A percentile compares a stretch with the other conserved stretches of the same genome.
Evolutionary conservation across 768 basidiomycete genomes (phyloP).

Genomic region (Kwoniella europaea): DNA sequence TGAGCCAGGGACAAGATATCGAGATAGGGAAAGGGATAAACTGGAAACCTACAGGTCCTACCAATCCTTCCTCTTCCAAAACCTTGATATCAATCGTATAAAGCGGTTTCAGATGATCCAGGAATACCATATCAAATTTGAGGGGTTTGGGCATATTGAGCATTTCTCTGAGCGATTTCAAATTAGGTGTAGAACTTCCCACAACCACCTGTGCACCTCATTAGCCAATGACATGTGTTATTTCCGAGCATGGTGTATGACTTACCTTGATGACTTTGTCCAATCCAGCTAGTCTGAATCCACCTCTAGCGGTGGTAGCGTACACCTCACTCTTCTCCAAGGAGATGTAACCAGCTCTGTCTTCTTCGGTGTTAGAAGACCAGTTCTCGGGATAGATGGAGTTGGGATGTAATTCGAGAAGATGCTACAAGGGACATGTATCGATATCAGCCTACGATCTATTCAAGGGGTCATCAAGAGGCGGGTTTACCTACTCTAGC

Average conservation of each 20-base stretch:
- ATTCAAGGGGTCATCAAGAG: background rate
- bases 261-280: slow-evolving; percentile 51
- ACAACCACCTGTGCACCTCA: slow-evolving; percentile 39
- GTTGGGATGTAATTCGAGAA: slow-evolving; percentile 39
- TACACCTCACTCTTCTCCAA: slow-evolving; percentile 54
- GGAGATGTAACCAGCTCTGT: slow-evolving; percentile 54
- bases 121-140: slow-evolving; percentile 56
- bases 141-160: slow-evolving; percentile 46
- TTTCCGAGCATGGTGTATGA: background rate
- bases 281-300: slow-evolving; percentile 49
- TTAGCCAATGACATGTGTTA: background rate
- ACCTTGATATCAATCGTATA: slow-evolving; percentile 56
- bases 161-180: slow-evolving; percentile 43
- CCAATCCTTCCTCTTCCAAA: slow-evolving; percentile 53
- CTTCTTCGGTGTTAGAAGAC: slow-evolving; percentile 29
- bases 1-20: background rate
- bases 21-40: background rate
- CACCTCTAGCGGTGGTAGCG: slow-evolving; percentile 47
- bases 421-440: slow-evolving; percentile 29
- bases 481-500: slow-evolving; percentile 37
- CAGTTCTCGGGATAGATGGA: slow-evolving; percentile 47
- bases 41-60: slow-evolving; percentile 46
- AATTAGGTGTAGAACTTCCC: slow-evolving; percentile 45
- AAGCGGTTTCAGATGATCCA: slow-evolving; percentile 55
- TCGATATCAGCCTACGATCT: background rate